Conservation (phyloP, 2,329 filamentous ascomycete species). For the Tolypocladium endophyticum region DNA sequence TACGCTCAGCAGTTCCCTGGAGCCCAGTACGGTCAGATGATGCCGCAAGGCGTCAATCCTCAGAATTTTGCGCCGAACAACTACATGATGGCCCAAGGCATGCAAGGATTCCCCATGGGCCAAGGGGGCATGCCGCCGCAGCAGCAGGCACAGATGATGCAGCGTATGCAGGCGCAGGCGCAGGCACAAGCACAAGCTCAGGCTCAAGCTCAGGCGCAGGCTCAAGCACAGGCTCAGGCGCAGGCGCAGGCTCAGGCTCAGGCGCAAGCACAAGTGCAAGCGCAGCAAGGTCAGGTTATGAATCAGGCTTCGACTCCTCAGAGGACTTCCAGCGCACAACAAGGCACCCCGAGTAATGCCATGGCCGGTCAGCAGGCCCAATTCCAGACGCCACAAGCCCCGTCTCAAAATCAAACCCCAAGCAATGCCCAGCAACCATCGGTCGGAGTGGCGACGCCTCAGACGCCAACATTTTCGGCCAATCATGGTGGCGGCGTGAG, state of each 20-base stretch:
- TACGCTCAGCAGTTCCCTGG: conserved; percentile 48
- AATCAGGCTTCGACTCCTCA: conserved; percentile 20
- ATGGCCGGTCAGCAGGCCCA: conserved; percentile 19
- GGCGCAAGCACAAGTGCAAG: neutral
- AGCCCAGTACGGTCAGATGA: conserved; percentile 44
- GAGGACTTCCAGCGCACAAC: conserved; percentile 20
- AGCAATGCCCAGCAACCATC: conserved; percentile 20
- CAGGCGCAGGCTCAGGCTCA: neutral
- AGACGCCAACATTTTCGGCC: conserved; percentile 46
- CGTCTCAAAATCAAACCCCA: conserved; percentile 23
- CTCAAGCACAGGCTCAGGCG: neutral
- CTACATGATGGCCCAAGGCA: conserved; percentile 42
- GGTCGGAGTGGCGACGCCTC: conserved; percentile 36
- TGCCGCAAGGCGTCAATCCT: conserved; percentile 36
- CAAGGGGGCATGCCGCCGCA: conserved; percentile 38
- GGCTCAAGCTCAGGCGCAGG: conserved; percentile 7
- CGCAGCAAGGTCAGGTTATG: conserved; percentile 12
- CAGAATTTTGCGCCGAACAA: conserved; percentile 38
- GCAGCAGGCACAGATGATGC: conserved; percentile 10
- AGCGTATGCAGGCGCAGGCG: conserved; percentile 6
- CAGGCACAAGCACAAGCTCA: conserved; percentile 6
- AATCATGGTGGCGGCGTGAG: conserved; percentile 29
- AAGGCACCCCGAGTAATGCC: conserved; percentile 18
- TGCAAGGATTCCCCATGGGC: conserved; percentile 47
- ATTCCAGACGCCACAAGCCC: conserved; percentile 24